Evolutionary conservation across 2,329 filamentous ascomycete genomes (phyloP).

Genomic region (Clarireedia hainanense): DNA sequence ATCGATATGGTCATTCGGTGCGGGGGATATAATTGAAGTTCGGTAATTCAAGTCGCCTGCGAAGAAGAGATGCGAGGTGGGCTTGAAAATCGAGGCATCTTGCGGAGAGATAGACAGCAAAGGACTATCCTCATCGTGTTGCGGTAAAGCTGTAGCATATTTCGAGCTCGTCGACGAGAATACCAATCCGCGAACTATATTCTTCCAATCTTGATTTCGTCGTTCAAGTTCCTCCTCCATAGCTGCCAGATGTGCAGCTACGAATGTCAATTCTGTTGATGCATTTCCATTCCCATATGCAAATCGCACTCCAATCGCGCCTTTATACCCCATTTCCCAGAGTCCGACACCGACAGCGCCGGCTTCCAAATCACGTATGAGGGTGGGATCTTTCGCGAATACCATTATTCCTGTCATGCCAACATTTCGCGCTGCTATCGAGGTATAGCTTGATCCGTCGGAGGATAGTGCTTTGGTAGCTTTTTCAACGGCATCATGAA

Average conservation of each 20-base stretch:
- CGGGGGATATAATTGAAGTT: conserved; percentile 60
- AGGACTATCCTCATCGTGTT: conserved; percentile 34
- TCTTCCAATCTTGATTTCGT: conserved; percentile 83
- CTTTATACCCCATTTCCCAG: conserved; percentile 91
- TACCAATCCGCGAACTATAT: conserved; percentile 70
- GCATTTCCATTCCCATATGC: conserved; percentile 40
- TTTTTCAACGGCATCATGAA: conserved; percentile 63
- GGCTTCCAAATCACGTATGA: conserved; percentile 60
- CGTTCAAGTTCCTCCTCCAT: conserved; percentile 71
- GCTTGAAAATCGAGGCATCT: conserved; percentile 61
- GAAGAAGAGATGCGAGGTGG: conserved; percentile 72
- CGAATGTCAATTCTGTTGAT: conserved; percentile 68
- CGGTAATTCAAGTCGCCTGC: conserved; percentile 95
- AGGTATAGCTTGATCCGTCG: conserved; percentile 46
- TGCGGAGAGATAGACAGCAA: conserved; percentile 34
- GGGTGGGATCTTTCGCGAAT: conserved; percentile 59
- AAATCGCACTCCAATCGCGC: conserved; percentile 73
- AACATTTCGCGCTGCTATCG: conserved; percentile 64
- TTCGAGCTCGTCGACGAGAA: conserved; percentile 47
- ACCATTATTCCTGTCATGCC: conserved; percentile 89
- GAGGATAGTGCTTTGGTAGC: conserved; percentile 41
- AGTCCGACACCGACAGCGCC: conserved; percentile 79
- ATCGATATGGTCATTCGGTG: conserved; percentile 41
- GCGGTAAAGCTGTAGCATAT: conserved; percentile 12
- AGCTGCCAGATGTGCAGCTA: conserved; percentile 80